Conservation (phyloP, 2,329 filamentous ascomycete genomes). For the Botrytis galanthina region DNA sequence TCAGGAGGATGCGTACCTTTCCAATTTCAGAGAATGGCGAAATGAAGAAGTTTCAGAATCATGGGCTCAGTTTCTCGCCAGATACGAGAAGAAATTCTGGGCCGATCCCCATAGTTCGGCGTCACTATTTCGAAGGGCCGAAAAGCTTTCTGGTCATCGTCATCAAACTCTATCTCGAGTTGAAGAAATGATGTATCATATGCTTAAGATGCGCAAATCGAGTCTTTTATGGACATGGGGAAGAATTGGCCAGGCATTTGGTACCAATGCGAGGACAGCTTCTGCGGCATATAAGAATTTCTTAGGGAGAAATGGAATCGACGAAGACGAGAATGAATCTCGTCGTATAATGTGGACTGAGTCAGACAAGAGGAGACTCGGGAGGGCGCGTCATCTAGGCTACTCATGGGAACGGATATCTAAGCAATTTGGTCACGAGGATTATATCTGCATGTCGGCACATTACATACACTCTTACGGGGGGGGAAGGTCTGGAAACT, state of each 20-base stretch:
- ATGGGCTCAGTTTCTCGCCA: conserved; percentile 1
- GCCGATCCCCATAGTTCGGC: not conserved
- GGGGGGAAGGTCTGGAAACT: not conserved
- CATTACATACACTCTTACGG: conserved; percentile 6
- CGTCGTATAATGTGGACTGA: not conserved
- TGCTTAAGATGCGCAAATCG: not conserved
- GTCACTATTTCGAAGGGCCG: not conserved
- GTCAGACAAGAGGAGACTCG: not conserved
- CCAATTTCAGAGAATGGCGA: not conserved
- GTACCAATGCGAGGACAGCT: not conserved
- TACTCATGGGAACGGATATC: conserved; percentile 5
- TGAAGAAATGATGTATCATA: not conserved
- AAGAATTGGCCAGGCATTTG: conserved; percentile 6
- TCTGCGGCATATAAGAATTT: not conserved
- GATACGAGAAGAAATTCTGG: not conserved
- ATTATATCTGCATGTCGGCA: conserved; percentile 3
- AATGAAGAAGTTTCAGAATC: not conserved
- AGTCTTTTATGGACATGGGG: conserved; percentile 3
- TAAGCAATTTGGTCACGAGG: not conserved
- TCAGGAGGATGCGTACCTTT: not conserved
- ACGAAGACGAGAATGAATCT: not conserved
- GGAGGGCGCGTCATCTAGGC: not conserved
- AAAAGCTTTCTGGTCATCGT: not conserved
- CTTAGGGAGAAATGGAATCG: not conserved
- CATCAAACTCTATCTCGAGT: not conserved